Base-by-base conservation (phyloP, 2,329 filamentous ascomycete species). In the Penicillium sp. region DNA sequence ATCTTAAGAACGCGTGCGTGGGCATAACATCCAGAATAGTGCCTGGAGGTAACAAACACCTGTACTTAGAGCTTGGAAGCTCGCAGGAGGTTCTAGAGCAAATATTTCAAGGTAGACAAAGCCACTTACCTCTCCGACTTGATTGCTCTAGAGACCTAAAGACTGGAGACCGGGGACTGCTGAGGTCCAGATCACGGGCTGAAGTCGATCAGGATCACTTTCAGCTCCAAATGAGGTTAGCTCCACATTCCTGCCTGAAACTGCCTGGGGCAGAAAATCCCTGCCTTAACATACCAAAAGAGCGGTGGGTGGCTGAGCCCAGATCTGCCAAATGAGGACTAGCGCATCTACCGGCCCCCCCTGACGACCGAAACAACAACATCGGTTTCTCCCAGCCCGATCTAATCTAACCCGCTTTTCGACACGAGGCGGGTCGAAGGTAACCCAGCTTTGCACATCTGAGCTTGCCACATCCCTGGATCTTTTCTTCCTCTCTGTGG, bases 1-100 rank as follows among this genome's bases (percentile, higher is more conserved):
- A 66, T 59, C 56, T 54, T 53, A 56, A 51, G 58, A 53, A 56
- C 54, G 60, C 56, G 73, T 75, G 73, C 73, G 72, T 75, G 73
- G 72, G 62, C 66, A 73, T 74, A 75, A 51, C 45, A 43, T 49
- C 47, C 42, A 50, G 48, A 46, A 46, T 39, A 54, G 51, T 53
- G 50, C 38, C 50, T 57, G 39, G 59, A 58, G 26, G 31, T 45
- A 50, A 53, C 45, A 50, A 50, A 50, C 37, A 40, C 50, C 39
- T 56, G 55, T 32, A 46, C 29, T 48, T 38, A 20, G 46, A 44
- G 38, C 34, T 39, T 51, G 26, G 22, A 37, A 38, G 38, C 31
- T 26, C 38, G 10, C 14, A 42, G 26, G 39, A 26, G 34, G 10
- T 24, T 38, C 14, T 13, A 32, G 29, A 50, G 16, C 20, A 46